Base-by-base conservation (phyloP, 2,329 filamentous ascomycete species). In the Arachnomyces sp. region DNA sequence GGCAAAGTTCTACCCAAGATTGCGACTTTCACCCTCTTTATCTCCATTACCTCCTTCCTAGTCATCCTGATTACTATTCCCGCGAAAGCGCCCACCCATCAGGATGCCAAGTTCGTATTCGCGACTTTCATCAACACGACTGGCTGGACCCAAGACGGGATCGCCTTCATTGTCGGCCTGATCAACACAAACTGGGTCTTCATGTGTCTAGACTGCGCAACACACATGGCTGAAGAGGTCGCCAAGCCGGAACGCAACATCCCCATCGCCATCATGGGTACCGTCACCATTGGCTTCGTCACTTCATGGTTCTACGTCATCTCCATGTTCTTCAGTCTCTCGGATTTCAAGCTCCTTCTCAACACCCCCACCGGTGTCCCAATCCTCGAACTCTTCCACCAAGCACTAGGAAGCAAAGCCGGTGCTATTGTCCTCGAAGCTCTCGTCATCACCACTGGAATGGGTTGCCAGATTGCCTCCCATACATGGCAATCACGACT, bases 401-500 rank as follows among this genome's bases (percentile, higher is more conserved):
- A 65, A 28, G 70, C 68, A 1, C 51, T 70, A 2, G 45, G 53
- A 2, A 67, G 54, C 46, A 65, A 56, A 31, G 63, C 55, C 2
- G 71, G 68, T 9, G 70, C 70, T 2, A 67, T 72, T 40, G 62
- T 66, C 1, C 55, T 74, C 8, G 66, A 71, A 46, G 54, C 56
- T 1, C 48, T 73, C 37, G 62, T 74, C 45, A 59, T 73, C 16
- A 63, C 63, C 4, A 72, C 71, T 0, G 69, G 68, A 1, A 50
- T 72, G 37, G 67, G 68, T 12, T 72, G 68, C 45, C 52, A 68
- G 38, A 61, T 72, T 34, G 63, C 68, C 3, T 62, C 59, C 40
- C 69, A 74, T 40, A 73, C 71, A 4, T 74, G 69, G 65, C 69
- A 73, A 48, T 67, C 65, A 28, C 61, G 72, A 1, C 58, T 74